Evolutionary conservation across 164 flowering plant species (phyloP).

Genomic region (Cinnamomum micranthum): DNA sequence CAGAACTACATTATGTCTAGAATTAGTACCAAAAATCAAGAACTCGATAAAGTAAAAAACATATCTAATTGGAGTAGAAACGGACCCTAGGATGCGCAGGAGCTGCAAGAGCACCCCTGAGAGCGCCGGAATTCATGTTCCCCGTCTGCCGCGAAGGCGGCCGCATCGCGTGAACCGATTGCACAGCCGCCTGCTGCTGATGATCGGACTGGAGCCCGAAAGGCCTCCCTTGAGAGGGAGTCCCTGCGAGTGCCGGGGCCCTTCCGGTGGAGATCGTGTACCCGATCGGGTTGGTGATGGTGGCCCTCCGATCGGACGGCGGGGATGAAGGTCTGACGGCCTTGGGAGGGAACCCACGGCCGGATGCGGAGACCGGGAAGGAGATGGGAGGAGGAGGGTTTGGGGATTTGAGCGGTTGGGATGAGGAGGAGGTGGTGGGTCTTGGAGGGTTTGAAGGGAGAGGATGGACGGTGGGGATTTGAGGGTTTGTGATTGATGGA

Average conservation of each 20-base stretch:
- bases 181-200: background rate
- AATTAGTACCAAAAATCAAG: too few relatives aligned
- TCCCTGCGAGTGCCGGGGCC: slow-evolving; percentile 6
- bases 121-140: slow-evolving; percentile 8
- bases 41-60: too few relatives aligned
- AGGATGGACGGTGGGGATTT: background rate
- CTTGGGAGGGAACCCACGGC: too few relatives aligned
- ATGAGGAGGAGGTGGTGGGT: background rate
- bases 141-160: slow-evolving; percentile 13
- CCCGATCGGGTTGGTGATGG: slow-evolving; percentile 25
- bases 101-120: slow-evolving; percentile 17
- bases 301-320: slow-evolving; percentile 31
- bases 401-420: background rate
- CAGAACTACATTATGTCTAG: too few relatives aligned
- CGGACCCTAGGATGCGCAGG: too few relatives aligned
- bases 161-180: slow-evolving; percentile 17
- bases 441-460: background rate
- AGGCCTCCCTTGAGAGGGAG: slow-evolving; percentile 13
- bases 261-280: slow-evolving; percentile 8
- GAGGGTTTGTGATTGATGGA: background rate
- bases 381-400: too few relatives aligned
- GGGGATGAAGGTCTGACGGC: slow-evolving; percentile 8
- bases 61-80: too few relatives aligned
- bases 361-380: too few relatives aligned
- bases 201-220: slow-evolving; percentile 14